A percentile compares a stretch with the other conserved stretches of the same genome.
Evolutionary conservation across 2,329 filamentous ascomycete genomes (phyloP).

Genomic region (Chaetomiaceae sp.): DNA sequence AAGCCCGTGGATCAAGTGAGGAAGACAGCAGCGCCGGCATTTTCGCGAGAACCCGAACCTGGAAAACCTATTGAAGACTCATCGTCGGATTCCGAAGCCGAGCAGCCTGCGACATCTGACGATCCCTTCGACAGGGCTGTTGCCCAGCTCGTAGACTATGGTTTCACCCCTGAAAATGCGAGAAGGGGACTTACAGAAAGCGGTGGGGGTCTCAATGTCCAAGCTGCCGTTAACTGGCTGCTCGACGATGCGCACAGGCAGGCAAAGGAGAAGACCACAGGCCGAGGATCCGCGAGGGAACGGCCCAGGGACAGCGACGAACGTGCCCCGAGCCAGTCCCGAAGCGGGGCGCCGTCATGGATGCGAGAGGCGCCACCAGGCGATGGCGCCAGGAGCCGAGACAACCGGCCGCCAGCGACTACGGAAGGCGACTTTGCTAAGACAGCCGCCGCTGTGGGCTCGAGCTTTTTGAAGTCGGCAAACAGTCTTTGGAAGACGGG

Average conservation of each 20-base stretch:
- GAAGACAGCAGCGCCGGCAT: conserved; percentile 25
- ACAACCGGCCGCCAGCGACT: conserved; percentile 52
- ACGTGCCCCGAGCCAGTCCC: conserved; percentile 29
- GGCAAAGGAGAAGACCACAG: conserved; percentile 65
- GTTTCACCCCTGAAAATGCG: conserved; percentile 83
- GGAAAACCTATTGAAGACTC: conserved; percentile 53
- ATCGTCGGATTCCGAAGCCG: conserved; percentile 45
- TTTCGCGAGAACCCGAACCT: conserved; percentile 42
- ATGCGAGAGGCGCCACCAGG: conserved; percentile 47
- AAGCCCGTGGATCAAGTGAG: conserved; percentile 60
- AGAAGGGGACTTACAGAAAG: conserved; percentile 74
- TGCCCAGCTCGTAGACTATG: conserved; percentile 89
- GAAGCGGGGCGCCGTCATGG: conserved; percentile 54
- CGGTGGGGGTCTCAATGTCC: conserved; percentile 72
- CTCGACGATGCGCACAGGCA: conserved; percentile 87
- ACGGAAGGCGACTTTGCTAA: conserved; percentile 64
- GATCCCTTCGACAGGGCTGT: conserved; percentile 75
- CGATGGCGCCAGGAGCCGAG: conserved; percentile 44
- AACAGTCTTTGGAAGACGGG: conserved; percentile 94
- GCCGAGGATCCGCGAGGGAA: conserved; percentile 35
- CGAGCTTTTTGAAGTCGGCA: conserved; percentile 83
- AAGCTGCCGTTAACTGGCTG: conserved; percentile 83
- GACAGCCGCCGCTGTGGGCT: conserved; percentile 76
- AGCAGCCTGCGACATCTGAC: conserved; percentile 38
- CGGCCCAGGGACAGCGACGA: conserved; percentile 15